These are phyloP conservation scores for Suhomyces chickasaworum DNA, from an alignment of 1,139 yeast genomes.

Conservation along the genomic window DNA sequence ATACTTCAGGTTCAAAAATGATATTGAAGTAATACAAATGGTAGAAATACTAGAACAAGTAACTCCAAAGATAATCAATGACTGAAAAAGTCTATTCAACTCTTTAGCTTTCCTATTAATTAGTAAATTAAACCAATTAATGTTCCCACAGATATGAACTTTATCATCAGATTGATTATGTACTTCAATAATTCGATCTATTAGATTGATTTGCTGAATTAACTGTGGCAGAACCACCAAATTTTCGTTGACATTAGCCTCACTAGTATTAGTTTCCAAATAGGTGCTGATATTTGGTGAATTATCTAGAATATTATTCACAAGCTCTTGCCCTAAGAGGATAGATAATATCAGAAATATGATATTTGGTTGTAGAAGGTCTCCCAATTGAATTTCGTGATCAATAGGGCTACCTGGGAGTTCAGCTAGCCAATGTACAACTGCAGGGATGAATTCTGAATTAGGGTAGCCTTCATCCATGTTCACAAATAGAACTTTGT, in stretches of 20 bases:
- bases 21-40: slow-evolving; percentile 21
- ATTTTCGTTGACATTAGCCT: too few species aligned
- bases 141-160: neutral
- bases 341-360: slow-evolving; percentile 19
- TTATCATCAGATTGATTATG: neutral
- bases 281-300: too few species aligned
- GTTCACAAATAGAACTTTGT: neutral
- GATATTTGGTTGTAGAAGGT: slow-evolving; percentile 19
- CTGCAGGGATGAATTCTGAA: slow-evolving; percentile 18
- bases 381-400: slow-evolving; percentile 5
- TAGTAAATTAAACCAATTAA: slow-evolving; percentile 19
- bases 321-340: slow-evolving; percentile 21
- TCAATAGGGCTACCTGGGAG: slow-evolving; percentile 24
- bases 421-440: slow-evolving; percentile 30
- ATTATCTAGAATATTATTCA: neutral
- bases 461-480: neutral
- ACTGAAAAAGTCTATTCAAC: slow-evolving; percentile 20
- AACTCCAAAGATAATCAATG: slow-evolving; percentile 25
- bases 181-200: neutral
- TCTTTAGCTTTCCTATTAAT: slow-evolving; percentile 21
- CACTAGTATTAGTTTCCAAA: too few species aligned
- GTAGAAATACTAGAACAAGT: slow-evolving; percentile 24
- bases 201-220: neutral
- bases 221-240: neutral
- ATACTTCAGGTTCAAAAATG: neutral